A percentile compares a stretch with the other conserved stretches of the same genome.
Conservation (phyloP, 192 early-diverging fungal genomes). For the Backusella sp. region DNA sequence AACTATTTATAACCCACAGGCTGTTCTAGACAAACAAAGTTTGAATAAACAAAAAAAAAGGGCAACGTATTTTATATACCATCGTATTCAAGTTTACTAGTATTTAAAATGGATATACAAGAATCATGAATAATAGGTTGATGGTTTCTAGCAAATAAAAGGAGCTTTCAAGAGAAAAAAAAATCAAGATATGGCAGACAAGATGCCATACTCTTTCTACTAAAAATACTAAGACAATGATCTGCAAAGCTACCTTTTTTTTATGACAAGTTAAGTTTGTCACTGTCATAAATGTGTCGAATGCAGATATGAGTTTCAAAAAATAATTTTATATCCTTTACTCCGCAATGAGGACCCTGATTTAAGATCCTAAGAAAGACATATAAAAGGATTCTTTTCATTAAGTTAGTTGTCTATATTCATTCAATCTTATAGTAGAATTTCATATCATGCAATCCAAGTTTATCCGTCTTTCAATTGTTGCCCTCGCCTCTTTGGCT, state of each 20-base stretch:
- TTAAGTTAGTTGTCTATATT: not conserved
- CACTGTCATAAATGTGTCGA: not conserved
- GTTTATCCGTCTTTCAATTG: not conserved
- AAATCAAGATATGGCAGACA: too few relatives aligned
- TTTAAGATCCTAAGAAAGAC: not conserved
- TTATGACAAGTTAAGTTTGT: not conserved
- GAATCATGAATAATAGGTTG: too few relatives aligned
- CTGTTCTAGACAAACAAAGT: too few relatives aligned
- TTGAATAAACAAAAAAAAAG: too few relatives aligned
- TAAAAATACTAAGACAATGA: too few relatives aligned
- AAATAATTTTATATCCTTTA: not conserved
- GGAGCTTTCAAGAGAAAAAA: too few relatives aligned
- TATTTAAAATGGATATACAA: too few relatives aligned
- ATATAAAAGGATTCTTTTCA: not conserved
- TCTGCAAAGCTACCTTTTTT: not conserved
- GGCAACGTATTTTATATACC: too few relatives aligned
- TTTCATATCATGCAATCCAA: not conserved
- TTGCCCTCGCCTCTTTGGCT: not conserved
- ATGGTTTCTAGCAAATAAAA: too few relatives aligned
- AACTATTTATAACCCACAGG: too few relatives aligned
- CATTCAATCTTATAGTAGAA: not conserved
- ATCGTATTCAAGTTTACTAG: too few relatives aligned
- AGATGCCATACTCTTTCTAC: too few relatives aligned
- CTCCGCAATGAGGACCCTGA: not conserved
- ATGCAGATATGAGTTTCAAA: not conserved